These are phyloP conservation scores for Hyaloraphidium curvatum DNA, from an alignment of 192 early-diverging fungal genomes.

Conservation along the genomic window DNA sequence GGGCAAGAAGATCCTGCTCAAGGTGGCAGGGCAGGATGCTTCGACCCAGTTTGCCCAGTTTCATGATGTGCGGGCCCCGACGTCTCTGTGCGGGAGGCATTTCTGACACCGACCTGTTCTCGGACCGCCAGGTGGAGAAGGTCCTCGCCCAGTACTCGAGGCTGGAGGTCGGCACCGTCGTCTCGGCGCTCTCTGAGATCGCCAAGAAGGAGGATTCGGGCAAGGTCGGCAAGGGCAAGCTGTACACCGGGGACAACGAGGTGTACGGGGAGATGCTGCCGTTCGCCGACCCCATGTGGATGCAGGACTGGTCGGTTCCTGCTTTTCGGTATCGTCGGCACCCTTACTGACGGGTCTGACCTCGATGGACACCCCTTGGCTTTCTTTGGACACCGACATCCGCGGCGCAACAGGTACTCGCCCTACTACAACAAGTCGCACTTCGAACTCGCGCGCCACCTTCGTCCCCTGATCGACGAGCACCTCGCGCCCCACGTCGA, in stretches of 20 bases:
- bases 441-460: conserved; percentile 8
- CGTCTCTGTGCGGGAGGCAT: not conserved
- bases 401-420: conserved; percentile 31
- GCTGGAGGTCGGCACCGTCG: not conserved
- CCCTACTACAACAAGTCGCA: conserved; percentile 69
- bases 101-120: not conserved
- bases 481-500: conserved; percentile 43
- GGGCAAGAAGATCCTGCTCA: not conserved
- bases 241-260: not conserved
- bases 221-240: not conserved
- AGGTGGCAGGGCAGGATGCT: not conserved
- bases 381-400: not conserved
- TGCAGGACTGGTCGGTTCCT: too few species aligned
- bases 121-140: not conserved
- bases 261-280: conserved; percentile 32
- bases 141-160: not conserved
- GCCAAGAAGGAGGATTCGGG: not conserved
- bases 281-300: conserved; percentile 29
- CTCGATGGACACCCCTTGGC: not conserved
- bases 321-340: too few species aligned
- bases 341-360: not conserved
- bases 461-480: conserved; percentile 20
- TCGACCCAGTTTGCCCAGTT: not conserved
- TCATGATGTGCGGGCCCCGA: not conserved
- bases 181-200: not conserved